A percentile compares a stretch with the other conserved stretches of the same genome.
Evolutionary conservation across 495 filamentous ascomycete species (phyloP).

Genomic region (Aspergillus nanangensis): DNA sequence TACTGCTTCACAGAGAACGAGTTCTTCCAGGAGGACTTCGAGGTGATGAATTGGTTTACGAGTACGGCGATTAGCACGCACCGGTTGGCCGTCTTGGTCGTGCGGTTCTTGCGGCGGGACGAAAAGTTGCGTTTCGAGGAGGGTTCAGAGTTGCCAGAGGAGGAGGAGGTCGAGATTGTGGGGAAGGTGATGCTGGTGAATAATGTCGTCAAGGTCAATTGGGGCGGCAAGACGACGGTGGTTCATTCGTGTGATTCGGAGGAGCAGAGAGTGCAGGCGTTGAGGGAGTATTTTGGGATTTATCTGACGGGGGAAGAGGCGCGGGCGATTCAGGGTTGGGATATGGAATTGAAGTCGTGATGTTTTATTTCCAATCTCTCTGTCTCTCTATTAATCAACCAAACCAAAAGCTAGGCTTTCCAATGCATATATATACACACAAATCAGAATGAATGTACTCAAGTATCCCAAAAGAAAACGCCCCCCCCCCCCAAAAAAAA

Average conservation of each 20-base stretch:
- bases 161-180: slow-evolving; percentile 32
- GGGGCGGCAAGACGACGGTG: slow-evolving; percentile 56
- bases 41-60: slow-evolving; percentile 58
- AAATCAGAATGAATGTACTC: too few species aligned
- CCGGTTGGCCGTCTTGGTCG: slow-evolving; percentile 44
- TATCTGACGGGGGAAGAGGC: too few species aligned
- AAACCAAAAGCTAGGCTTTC: too few species aligned
- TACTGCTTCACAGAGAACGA: slow-evolving; percentile 61
- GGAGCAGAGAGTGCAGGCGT: too few species aligned
- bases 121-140: slow-evolving; percentile 10
- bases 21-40: slow-evolving; percentile 59
- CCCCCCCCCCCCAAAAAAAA: not conserved
- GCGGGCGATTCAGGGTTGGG: too few species aligned
- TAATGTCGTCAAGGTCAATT: slow-evolving; percentile 52
- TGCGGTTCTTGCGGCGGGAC: slow-evolving; percentile 50
- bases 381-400: too few species aligned
- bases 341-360: too few species aligned
- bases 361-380: too few species aligned
- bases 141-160: not conserved
- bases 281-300: too few species aligned
- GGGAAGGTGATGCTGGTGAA: slow-evolving; percentile 59
- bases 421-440: too few species aligned
- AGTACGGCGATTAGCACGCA: slow-evolving; percentile 47
- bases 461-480: not conserved
- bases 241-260: too few species aligned